Evolutionary conservation across 140 eudicot genomes (phyloP).

Genomic region (Bidens hawaiensis): DNA sequence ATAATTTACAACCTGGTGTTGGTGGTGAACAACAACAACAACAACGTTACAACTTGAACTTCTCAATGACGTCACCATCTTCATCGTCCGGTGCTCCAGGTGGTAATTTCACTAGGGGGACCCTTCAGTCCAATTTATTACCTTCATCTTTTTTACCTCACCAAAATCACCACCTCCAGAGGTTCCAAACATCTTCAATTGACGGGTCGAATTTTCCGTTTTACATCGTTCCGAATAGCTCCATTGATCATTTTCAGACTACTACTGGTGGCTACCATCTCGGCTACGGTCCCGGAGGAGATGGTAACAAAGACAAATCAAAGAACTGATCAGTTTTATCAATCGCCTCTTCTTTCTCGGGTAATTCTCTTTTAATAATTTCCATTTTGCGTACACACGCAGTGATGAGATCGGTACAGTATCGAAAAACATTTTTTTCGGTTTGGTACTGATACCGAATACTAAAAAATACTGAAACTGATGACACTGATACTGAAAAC

Average conservation of each 20-base stretch:
- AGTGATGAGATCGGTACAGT: no score
- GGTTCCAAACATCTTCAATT: conserved; percentile 38
- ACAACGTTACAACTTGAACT: conserved; percentile 43
- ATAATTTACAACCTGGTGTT: no score
- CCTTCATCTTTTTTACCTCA: conserved; percentile 54
- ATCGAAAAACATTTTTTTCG: no score
- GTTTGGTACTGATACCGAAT: no score
- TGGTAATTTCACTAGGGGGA: conserved; percentile 95
- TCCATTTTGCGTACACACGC: no score
- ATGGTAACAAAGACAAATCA: conserved; percentile 45
- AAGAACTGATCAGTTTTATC: conserved; percentile 35
- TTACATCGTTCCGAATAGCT: conserved; percentile 38
- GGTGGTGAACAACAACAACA: no score
- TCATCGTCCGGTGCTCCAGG: conserved; percentile 40
- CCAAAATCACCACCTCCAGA: conserved; percentile 43
- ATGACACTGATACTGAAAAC: no score
- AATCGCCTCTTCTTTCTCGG: conserved; percentile 21
- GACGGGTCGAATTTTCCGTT: conserved; percentile 57
- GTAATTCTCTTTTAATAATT: conserved; percentile 16
- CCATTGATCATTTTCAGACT: conserved; percentile 33
- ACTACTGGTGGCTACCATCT: conserved; percentile 43
- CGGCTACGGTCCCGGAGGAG: conserved; percentile 57
- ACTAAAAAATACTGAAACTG: no score
- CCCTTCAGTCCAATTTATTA: conserved; percentile 99
- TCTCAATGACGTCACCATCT: conserved; percentile 38